phyloP scores from a whole-genome alignment of 2,329 filamentous ascomycete species.

The Penicillium sp. region DNA sequence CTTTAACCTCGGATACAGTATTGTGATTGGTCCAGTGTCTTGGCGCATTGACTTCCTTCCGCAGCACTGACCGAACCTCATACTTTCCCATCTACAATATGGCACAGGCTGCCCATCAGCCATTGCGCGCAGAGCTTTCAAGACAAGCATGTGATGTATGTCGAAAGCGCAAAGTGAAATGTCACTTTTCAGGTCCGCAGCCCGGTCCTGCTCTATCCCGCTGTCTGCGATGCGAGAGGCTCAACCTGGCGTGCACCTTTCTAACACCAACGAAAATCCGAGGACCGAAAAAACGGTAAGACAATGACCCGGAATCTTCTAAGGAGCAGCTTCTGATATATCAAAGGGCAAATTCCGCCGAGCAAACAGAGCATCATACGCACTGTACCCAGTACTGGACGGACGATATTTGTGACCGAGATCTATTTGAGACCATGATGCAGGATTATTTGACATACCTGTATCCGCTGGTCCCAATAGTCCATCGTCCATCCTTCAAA shows the following conservation, averaged over 20 bases:
- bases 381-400: slow-evolving; percentile 1
- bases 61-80: background rate
- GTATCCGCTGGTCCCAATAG: slow-evolving; percentile 15
- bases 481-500: slow-evolving; percentile 15
- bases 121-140: background rate
- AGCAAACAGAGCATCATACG: background rate
- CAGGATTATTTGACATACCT: slow-evolving; percentile 15
- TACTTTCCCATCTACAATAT: background rate
- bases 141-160: slow-evolving; percentile 16
- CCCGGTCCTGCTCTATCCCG: background rate
- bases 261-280: slow-evolving; percentile 10
- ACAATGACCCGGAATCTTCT: too few relatives aligned
- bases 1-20: background rate
- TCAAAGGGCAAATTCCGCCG: background rate
- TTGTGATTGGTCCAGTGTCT: background rate
- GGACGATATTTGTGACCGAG: slow-evolving; percentile 12
- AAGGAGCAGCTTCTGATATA: background rate
- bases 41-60: background rate
- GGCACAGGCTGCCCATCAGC: background rate
- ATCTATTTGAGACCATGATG: slow-evolving; percentile 13
- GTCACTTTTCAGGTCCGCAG: background rate
- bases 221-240: slow-evolving; percentile 13
- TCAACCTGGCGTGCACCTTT: slow-evolving; percentile 15
- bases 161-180: slow-evolving; percentile 8
- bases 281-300: slow-evolving; percentile 15